Percentiles rank a stretch among this genome's conserved stretches.
Evolutionary conservation across 306 rosid genomes (phyloP).

Genomic region (Dryas drummondii): DNA sequence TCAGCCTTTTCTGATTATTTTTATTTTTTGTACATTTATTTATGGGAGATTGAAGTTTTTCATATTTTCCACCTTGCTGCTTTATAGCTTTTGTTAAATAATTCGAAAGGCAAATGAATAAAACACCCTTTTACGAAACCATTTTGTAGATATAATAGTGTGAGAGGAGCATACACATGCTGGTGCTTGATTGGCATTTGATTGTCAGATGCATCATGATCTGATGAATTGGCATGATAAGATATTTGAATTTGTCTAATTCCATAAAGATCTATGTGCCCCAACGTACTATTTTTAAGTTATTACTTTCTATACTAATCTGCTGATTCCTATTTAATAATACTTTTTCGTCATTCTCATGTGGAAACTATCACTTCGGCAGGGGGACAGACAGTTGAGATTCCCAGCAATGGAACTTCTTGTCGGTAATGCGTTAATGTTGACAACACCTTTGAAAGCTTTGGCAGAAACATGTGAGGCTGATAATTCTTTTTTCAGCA

Average conservation of each 20-base stretch:
- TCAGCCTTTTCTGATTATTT: constrained; percentile 13
- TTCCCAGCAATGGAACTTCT: constrained; percentile 51
- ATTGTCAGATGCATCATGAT: not conserved
- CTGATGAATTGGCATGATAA: not conserved
- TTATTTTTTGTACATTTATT: not conserved
- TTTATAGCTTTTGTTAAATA: not conserved
- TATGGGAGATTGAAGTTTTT: not conserved
- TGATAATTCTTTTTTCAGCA: constrained; percentile 57
- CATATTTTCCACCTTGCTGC: not conserved
- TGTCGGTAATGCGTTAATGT: constrained; percentile 55
- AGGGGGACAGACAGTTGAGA: constrained; percentile 49
- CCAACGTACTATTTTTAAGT: not conserved
- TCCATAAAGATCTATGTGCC: not conserved
- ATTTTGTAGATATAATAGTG: not conserved
- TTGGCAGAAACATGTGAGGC: constrained; percentile 91
- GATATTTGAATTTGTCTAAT: not conserved
- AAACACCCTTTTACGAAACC: not conserved
- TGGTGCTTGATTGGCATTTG: not conserved
- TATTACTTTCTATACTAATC: not conserved
- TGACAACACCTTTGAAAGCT: constrained; percentile 64
- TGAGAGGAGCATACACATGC: not conserved
- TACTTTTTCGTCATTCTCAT: constrained; percentile 3
- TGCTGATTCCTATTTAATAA: not conserved
- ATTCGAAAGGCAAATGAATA: not conserved
- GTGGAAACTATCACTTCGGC: constrained; percentile 19